Evolutionary conservation across 306 rosid species (phyloP).

Genomic region (Albizia julibrissin): DNA sequence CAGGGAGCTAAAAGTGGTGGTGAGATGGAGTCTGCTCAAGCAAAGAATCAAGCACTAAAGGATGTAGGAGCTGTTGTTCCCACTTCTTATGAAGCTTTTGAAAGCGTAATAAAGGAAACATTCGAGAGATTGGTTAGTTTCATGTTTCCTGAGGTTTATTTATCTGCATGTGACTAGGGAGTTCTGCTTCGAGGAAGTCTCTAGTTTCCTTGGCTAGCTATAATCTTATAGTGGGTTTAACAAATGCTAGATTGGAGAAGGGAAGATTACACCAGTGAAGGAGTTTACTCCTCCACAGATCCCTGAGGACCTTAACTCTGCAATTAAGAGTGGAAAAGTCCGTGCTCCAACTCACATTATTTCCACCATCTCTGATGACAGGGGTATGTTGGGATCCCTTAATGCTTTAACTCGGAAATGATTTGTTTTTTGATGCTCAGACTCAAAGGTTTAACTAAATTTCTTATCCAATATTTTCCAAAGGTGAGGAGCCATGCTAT

Average conservation of each 20-base stretch:
- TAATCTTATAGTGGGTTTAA: slow-evolving; percentile 19
- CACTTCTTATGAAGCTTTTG: slow-evolving; percentile 79
- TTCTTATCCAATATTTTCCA: slow-evolving; percentile 31
- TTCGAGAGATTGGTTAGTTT: slow-evolving; percentile 72
- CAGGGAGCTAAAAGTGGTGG: slow-evolving; percentile 98
- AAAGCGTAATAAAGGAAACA: slow-evolving; percentile 68
- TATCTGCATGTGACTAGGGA: slow-evolving; percentile 5
- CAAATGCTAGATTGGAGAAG: slow-evolving; percentile 53
- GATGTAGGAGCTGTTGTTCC: slow-evolving; percentile 96
- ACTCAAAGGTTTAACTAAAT: slow-evolving; percentile 26
- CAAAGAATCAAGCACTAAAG: slow-evolving; percentile 77
- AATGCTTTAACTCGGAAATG: neutral
- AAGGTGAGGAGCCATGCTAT: slow-evolving; percentile 94
- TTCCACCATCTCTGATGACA: slow-evolving; percentile 93
- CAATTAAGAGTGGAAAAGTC: slow-evolving; percentile 90
- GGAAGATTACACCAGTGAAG: slow-evolving; percentile 65
- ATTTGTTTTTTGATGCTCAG: neutral
- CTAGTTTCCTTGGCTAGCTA: slow-evolving; percentile 10
- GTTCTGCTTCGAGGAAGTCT: neutral
- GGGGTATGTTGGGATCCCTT: slow-evolving; percentile 53
- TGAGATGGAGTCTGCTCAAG: slow-evolving; percentile 91
- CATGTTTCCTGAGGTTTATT: slow-evolving; percentile 27
- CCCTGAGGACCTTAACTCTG: slow-evolving; percentile 84
- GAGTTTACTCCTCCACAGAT: slow-evolving; percentile 84
- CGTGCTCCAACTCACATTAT: slow-evolving; percentile 91